Percentiles rank a stretch among this genome's conserved stretches.
Conservation (phyloP, 2,329 filamentous ascomycete genomes). For the Trichoderma sp. region DNA sequence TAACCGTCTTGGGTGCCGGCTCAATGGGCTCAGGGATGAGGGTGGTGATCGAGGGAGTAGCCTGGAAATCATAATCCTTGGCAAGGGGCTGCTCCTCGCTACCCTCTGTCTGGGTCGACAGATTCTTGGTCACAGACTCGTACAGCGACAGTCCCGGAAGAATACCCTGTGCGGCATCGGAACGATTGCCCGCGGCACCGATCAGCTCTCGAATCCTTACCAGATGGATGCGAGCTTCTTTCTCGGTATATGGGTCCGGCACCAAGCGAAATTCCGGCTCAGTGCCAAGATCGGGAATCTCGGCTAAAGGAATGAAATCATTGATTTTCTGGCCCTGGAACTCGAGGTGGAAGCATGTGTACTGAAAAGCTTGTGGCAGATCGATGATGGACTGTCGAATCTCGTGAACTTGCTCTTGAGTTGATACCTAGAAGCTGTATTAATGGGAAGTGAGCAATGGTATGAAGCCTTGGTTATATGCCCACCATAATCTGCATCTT, state of each 20-base stretch:
- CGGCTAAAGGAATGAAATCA: slow-evolving; percentile 88
- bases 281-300: slow-evolving; percentile 74
- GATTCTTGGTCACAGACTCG: slow-evolving; percentile 64
- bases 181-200: slow-evolving; percentile 83
- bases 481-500: slow-evolving; percentile 83
- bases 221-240: slow-evolving; percentile 93
- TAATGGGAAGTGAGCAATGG: background rate
- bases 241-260: slow-evolving; percentile 96
- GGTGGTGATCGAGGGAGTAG: slow-evolving; percentile 63
- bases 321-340: slow-evolving; percentile 86
- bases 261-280: slow-evolving; percentile 79
- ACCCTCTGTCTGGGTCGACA: slow-evolving; percentile 40
- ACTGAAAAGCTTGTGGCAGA: slow-evolving; percentile 87
- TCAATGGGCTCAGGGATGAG: slow-evolving; percentile 68
- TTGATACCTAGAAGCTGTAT: slow-evolving; percentile 63
- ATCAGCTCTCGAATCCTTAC: slow-evolving; percentile 89
- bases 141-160: slow-evolving; percentile 83
- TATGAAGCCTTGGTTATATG: background rate
- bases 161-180: slow-evolving; percentile 83
- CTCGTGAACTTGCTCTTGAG: slow-evolving; percentile 95
- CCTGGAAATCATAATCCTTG: slow-evolving; percentile 74
- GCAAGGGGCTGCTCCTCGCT: slow-evolving; percentile 42
- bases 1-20: slow-evolving; percentile 82
- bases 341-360: slow-evolving; percentile 98
- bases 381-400: slow-evolving; percentile 96